phyloP scores from a whole-genome alignment of 139 green algal genomes.

The Diplosphaera chodatii region DNA sequence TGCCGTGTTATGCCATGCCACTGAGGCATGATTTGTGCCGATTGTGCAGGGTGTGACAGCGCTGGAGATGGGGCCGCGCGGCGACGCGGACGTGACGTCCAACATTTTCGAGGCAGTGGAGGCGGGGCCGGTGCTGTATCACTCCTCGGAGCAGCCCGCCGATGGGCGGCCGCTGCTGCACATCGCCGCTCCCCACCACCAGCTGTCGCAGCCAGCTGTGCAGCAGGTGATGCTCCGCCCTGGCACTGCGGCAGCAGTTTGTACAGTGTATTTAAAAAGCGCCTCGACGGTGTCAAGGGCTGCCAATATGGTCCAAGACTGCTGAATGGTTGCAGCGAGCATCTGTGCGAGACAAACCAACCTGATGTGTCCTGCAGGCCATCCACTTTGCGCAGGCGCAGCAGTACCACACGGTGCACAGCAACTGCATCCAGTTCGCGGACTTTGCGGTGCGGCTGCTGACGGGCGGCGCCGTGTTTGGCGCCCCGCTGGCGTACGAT shows the following conservation, averaged over 20 bases:
- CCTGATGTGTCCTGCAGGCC: neutral
- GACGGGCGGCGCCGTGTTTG: constrained; percentile 12
- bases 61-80: constrained; percentile 19
- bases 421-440: constrained; percentile 34
- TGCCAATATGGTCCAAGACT: too few species aligned
- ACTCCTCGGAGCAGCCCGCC: neutral
- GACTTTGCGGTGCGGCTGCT: constrained; percentile 19
- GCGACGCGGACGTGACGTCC: constrained; percentile 13
- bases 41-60: neutral
- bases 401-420: constrained; percentile 23
- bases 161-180: constrained; percentile 2
- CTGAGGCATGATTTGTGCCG: too few species aligned
- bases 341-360: too few species aligned
- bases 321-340: too few species aligned
- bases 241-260: too few species aligned
- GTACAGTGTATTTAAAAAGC: too few species aligned
- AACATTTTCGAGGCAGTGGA: constrained; percentile 14
- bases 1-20: too few species aligned
- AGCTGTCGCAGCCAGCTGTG: neutral
- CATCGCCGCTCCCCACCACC: neutral
- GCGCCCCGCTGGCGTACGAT: constrained; percentile 23
- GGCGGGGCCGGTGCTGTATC: constrained; percentile 8
- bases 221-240: too few species aligned
- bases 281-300: too few species aligned
- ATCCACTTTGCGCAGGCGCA: constrained; percentile 11